phyloP scores from a whole-genome alignment of 129 eudicot genomes.

The Tagetes patula region DNA sequence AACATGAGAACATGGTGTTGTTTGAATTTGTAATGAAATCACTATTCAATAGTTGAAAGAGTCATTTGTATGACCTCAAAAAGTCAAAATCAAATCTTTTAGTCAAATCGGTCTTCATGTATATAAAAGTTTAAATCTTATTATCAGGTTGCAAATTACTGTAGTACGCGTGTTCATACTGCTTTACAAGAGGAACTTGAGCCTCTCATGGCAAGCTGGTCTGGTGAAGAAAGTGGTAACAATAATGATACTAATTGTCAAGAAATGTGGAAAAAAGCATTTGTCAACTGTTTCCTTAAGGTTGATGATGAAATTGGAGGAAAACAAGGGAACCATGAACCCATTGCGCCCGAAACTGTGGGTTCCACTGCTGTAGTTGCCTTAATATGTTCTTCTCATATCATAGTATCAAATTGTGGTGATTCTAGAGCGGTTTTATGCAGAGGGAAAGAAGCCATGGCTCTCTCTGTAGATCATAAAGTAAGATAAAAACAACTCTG shows the following conservation, averaged over 20 bases:
- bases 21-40: not conserved
- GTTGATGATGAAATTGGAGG: slow-evolving; percentile 62
- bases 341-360: slow-evolving; percentile 60
- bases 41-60: not conserved
- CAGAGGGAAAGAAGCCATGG: slow-evolving; percentile 66
- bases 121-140: not conserved
- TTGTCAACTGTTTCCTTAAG: slow-evolving; percentile 47
- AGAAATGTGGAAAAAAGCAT: slow-evolving; percentile 54
- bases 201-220: slow-evolving; percentile 35
- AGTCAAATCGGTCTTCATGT: not conserved
- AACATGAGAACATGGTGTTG: not conserved
- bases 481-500: slow-evolving; percentile 32
- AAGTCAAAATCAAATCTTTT: slow-evolving; percentile 11
- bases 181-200: slow-evolving; percentile 59
- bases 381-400: slow-evolving; percentile 55
- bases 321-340: slow-evolving; percentile 32
- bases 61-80: slow-evolving; percentile 11
- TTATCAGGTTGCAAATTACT: slow-evolving; percentile 62
- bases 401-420: slow-evolving; percentile 60
- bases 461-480: slow-evolving; percentile 61
- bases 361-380: slow-evolving; percentile 71
- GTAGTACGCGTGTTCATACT: slow-evolving; percentile 50
- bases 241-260: slow-evolving; percentile 37
- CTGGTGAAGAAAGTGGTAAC: slow-evolving; percentile 31
- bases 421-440: slow-evolving; percentile 63